Evolutionary conservation across 225 moss, liverwort and hornwort species (phyloP).

Genomic region (Thuidium tamariscinum): DNA sequence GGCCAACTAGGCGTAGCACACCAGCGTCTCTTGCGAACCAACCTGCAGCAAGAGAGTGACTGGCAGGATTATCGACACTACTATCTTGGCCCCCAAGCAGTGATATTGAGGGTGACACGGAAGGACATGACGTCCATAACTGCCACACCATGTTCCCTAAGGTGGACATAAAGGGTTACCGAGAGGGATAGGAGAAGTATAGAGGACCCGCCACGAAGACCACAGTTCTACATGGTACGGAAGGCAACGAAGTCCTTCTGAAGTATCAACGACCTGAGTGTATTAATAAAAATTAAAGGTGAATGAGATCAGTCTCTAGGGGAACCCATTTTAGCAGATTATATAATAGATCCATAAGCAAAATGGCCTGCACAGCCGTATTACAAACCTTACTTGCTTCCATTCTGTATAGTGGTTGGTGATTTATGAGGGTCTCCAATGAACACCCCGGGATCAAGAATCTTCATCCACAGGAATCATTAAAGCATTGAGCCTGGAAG

Average conservation of each 20-base stretch:
- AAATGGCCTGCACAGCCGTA: background rate
- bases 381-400: background rate
- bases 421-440: background rate
- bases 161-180: background rate
- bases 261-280: background rate
- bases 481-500: background rate
- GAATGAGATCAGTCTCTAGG: background rate
- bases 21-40: conserved; percentile 27
- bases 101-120: background rate
- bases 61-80: background rate
- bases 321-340: background rate
- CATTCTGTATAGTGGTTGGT: background rate
- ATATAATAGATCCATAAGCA: background rate
- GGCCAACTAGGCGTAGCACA: conserved; percentile 24
- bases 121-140: background rate
- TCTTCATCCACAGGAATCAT: no score
- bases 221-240: background rate
- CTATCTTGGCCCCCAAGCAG: background rate
- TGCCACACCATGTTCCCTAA: background rate
- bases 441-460: background rate
- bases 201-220: background rate
- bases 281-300: background rate
- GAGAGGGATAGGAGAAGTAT: background rate
- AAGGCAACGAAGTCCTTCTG: background rate
- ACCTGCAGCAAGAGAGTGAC: background rate